Percentiles rank a stretch among this genome's conserved stretches.
phyloP scores from a whole-genome alignment of 78 protist genomes.

The Ministeria vibrans region DNA sequence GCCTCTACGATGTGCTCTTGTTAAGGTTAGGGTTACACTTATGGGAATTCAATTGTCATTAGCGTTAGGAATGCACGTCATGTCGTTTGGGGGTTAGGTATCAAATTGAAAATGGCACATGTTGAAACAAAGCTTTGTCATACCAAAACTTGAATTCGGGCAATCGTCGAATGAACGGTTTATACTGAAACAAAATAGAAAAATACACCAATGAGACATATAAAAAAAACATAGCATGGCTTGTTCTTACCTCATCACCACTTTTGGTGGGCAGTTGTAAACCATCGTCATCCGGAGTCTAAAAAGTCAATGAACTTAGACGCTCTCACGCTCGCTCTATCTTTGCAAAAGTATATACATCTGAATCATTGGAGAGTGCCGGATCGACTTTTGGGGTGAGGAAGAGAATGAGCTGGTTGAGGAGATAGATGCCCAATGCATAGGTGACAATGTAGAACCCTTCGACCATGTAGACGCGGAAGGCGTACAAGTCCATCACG shows the following conservation, averaged over 20 bases:
- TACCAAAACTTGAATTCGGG: conserved; percentile 90
- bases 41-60: neutral
- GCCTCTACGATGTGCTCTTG: neutral
- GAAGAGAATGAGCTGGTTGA: conserved; percentile 76
- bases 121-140: neutral
- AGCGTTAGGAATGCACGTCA: neutral
- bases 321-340: neutral
- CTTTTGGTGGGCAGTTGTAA: conserved; percentile 58
- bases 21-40: neutral
- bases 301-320: neutral
- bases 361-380: conserved; percentile 23
- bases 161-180: conserved; percentile 73
- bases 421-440: conserved; percentile 84
- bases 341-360: neutral
- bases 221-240: too few relatives aligned
- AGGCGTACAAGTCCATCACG: neutral
- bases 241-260: conserved; percentile 82
- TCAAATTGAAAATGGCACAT: neutral
- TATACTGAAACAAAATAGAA: too few relatives aligned
- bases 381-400: conserved; percentile 84
- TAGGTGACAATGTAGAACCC: conserved; percentile 83
- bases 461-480: conserved; percentile 7
- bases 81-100: neutral
- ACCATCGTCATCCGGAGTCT: conserved; percentile 24
- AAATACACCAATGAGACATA: too few relatives aligned